phyloP scores from a whole-genome alignment of 805 yeast species.

The Metschnikowia lachancei region DNA sequence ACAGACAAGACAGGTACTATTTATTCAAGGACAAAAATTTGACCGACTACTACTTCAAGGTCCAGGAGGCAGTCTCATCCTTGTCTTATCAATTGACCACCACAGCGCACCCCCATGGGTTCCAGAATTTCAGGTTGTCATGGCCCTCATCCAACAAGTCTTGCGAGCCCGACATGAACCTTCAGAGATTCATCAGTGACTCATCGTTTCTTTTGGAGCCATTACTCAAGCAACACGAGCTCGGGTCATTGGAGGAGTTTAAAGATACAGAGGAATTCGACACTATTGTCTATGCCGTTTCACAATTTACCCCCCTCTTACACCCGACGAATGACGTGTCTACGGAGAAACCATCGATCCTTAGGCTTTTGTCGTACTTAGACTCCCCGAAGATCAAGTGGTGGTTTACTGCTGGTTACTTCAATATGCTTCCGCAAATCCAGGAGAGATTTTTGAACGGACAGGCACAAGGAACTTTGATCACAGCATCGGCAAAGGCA shows the following conservation, averaged over 20 bases:
- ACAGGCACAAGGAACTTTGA: slow-evolving; percentile 62
- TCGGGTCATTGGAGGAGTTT: slow-evolving; percentile 31
- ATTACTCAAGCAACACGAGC: slow-evolving; percentile 48
- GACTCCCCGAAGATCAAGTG: slow-evolving; percentile 59
- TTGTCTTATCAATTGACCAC: slow-evolving; percentile 63
- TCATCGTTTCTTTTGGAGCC: slow-evolving; percentile 58
- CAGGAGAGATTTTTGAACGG: slow-evolving; percentile 56
- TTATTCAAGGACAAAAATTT: slow-evolving; percentile 56
- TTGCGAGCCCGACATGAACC: slow-evolving; percentile 62
- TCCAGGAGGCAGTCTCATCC: slow-evolving; percentile 65
- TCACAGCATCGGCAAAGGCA: slow-evolving; percentile 88
- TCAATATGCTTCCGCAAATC: slow-evolving; percentile 81
- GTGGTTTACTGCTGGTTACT: slow-evolving; percentile 95
- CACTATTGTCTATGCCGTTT: slow-evolving; percentile 83
- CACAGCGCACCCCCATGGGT: slow-evolving; percentile 35
- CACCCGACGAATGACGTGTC: slow-evolving; percentile 56
- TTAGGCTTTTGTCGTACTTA: slow-evolving; percentile 56
- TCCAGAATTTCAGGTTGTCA: slow-evolving; percentile 50
- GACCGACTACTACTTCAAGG: slow-evolving; percentile 68
- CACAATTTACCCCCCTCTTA: slow-evolving; percentile 85
- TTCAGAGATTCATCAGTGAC: slow-evolving; percentile 50
- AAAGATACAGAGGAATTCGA: slow-evolving; percentile 37
- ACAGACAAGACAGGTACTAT: slow-evolving; percentile 92
- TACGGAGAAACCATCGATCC: slow-evolving; percentile 75
- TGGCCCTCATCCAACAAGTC: slow-evolving; percentile 76